Evolutionary conservation across 1,284 basidiomycete genomes (phyloP), one percentile per base, ranked within the genome.

Genomic region (Spongiforma sp.): DNA sequence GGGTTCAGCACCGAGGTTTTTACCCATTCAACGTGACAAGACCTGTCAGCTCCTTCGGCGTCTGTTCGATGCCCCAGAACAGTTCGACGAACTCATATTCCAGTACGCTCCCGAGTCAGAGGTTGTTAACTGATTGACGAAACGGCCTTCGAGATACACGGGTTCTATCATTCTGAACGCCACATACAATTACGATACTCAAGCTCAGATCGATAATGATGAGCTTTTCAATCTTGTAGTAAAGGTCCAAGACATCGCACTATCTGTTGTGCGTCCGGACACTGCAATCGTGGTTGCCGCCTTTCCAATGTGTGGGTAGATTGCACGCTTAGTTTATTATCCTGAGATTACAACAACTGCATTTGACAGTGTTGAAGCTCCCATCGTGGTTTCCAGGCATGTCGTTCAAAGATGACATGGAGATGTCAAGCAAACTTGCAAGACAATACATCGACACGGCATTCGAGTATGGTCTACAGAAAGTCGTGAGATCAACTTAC

Each of bases 1-100:
- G 1, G 59, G 61, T 4, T 55, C 56, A 2, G 56, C 28, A 12
- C 17, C 43, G 0, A 50, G 59, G 34, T 78, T 82, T 30, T 62
- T 81, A 4, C 62, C 60, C 6, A 37, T 33, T 24, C 68, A 67
- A 39, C 59, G 70, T 8, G 46, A 34, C 24, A 64, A 53, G 33
- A 30, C 59, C 7, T 60, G 58, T 14, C 43, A 57, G 2, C 28
- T 69, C 32, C 54, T 66, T 12, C 57, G 67, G 10, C 68, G 65
- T 3, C 61, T 83, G 39, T 61, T 79, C 9, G 30, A 60, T 4
- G 57, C 67, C 5, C 78, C 76, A 0, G 67, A 70, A 5, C 59
- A 72, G 30, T 71, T 74, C n/a, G 46, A 50, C 19, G 52, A 62
- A 9, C 75, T 80, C 43, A 36, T 74, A 46, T 69, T 39, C 1